Evolutionary conservation across 495 filamentous ascomycete species (phyloP), one percentile per base, ranked within the genome.

Genomic region (Neurospora tetrasperma): DNA sequence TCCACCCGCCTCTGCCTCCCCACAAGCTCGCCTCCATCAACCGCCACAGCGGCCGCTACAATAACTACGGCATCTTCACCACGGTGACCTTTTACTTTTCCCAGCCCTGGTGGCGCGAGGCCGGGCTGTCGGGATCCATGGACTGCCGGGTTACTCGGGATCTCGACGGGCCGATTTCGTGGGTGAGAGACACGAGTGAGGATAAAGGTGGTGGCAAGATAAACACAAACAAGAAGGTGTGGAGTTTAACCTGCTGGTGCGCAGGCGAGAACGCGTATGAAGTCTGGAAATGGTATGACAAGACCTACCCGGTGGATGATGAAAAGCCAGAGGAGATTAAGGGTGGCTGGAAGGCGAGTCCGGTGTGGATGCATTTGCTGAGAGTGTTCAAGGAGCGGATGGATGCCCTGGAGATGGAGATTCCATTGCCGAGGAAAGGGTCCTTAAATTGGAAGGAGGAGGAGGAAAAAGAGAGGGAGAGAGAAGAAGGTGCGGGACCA

Each of bases 121-220:
- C 69, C 1, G 74, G 76, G 2, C 76, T 76, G 48, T 78, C 72
- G 72, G 81, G 84, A 16, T 82, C 83, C 0, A 77, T 84, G 31
- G 74, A 75, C 1, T 80, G 80, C 9, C 54, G 54, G 3, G 54
- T 62, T 9, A 16, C 27, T 1, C 12, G 2, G 0, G 18, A 79
- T 76, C 0, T 80, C 77, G 38, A 73, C 44, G 84, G 83, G 0
- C 84, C 85, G 0, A 80, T 79, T 1, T 69, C 75, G 2, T 80
- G 87, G 16, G 76, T 79, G 2, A 78, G 84, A 3, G 85, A 88
- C 69, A 84, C 81, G 3, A 80, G 79, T 66, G 79, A 69, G n/a
- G n/a, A n/a, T n/a, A n/a, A 77, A 76, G 0, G 72, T 72, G 79
- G 82, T 46, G 69, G 66, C 0, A 81, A 84, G 62, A 3, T 35